Percentiles rank a stretch among this genome's conserved stretches.
Conservation (phyloP, 2,329 filamentous ascomycete genomes). For the Bertia moriformis region DNA sequence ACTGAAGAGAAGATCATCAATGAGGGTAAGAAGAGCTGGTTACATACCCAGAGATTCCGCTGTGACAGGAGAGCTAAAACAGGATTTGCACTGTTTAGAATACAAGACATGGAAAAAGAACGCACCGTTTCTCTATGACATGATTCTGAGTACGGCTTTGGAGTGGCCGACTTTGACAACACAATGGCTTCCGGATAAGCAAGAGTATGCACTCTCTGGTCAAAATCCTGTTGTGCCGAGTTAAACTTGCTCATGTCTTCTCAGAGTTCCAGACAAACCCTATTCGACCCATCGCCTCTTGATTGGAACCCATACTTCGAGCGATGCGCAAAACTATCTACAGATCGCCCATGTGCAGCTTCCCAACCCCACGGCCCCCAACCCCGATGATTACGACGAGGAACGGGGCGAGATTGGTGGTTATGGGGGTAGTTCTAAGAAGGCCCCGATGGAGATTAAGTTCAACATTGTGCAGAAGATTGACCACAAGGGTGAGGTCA, state of each 20-base stretch:
- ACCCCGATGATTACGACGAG: conserved; percentile 77
- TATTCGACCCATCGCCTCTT: conserved; percentile 78
- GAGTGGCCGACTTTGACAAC: conserved; percentile 96
- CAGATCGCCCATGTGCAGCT: conserved; percentile 91
- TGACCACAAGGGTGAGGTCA: conserved; percentile 89
- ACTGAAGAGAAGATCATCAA: conserved; percentile 1
- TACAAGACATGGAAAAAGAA: conserved; percentile 99
- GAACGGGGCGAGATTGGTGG: conserved; percentile 86
- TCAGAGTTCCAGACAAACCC: conserved; percentile 48
- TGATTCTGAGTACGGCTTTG: conserved; percentile 84
- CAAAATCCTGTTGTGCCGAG: neutral
- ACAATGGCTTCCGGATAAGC: conserved; percentile 95
- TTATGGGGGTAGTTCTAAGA: conserved; percentile 56
- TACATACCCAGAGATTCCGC: too few relatives aligned
- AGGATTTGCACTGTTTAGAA: too few relatives aligned
- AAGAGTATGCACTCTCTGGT: conserved; percentile 48
- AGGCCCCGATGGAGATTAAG: conserved; percentile 50
- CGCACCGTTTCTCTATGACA: conserved; percentile 92
- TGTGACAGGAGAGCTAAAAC: too few relatives aligned
- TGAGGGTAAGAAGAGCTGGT: too few relatives aligned
- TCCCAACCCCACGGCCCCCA: conserved; percentile 62
- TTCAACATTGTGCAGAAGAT: conserved; percentile 93
- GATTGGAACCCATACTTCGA: conserved; percentile 87
- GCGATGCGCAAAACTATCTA: conserved; percentile 73
- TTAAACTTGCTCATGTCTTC: neutral